phyloP scores from a whole-genome alignment of 2,329 filamentous ascomycete genomes.

The Cladorrhinum sp. region DNA sequence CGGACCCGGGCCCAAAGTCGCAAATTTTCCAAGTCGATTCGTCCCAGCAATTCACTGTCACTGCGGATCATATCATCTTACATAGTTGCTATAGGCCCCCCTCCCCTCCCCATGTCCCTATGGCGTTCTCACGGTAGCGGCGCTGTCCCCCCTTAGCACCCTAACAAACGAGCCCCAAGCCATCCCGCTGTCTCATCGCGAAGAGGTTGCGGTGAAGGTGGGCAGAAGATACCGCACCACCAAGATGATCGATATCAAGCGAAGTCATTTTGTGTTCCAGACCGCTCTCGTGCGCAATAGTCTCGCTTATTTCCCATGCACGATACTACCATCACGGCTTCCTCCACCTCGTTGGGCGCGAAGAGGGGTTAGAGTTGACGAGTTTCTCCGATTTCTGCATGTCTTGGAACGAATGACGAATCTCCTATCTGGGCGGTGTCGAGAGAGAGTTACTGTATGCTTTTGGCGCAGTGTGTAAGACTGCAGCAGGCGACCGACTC shows the following conservation, averaged over 20 bases:
- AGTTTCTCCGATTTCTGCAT: too few species aligned
- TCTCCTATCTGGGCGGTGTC: too few species aligned
- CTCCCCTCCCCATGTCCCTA: background rate
- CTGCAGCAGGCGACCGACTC: too few species aligned
- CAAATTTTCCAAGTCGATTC: background rate
- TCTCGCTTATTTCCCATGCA: background rate
- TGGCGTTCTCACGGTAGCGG: constrained; percentile 1
- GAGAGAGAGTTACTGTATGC: too few species aligned
- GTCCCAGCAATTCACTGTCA: background rate
- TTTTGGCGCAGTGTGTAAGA: too few species aligned
- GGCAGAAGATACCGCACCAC: background rate
- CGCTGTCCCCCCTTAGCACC: background rate
- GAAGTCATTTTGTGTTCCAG: constrained; percentile 3
- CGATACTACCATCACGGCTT: background rate
- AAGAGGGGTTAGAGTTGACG: too few species aligned
- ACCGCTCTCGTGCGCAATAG: background rate
- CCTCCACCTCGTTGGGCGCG: too few species aligned
- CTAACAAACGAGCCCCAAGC: background rate
- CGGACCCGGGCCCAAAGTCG: background rate
- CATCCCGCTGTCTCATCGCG: background rate
- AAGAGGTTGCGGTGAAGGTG: constrained; percentile 6
- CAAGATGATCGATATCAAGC: constrained; percentile 1
- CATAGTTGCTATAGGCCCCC: constrained; percentile 12
- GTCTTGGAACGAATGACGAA: too few species aligned
- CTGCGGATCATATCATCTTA: constrained; percentile 18